Evolutionary conservation across 1,139 yeast species (phyloP).

Genomic region (Magnusiomyces sp.): DNA sequence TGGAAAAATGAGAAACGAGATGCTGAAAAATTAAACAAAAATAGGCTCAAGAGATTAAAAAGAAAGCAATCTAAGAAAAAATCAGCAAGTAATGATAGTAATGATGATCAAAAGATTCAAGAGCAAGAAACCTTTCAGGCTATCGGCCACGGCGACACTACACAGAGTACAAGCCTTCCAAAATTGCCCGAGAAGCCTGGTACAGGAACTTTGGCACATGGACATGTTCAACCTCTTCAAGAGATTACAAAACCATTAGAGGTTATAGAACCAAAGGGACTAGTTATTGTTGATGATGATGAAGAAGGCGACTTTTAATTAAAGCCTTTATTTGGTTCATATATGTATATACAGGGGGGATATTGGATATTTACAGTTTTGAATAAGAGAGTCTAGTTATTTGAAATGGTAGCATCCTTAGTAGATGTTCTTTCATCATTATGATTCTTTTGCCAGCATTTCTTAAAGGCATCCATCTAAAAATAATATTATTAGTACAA

Average conservation of each 20-base stretch:
- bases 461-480: conserved; percentile 54
- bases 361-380: conserved; percentile 3
- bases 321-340: not conserved
- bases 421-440: conserved; percentile 42
- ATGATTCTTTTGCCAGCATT: conserved; percentile 56
- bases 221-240: not conserved
- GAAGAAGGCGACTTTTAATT: conserved; percentile 10
- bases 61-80: not conserved
- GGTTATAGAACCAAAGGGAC: conserved; percentile 6
- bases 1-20: conserved; percentile 19
- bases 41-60: conserved; percentile 22
- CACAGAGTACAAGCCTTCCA: not conserved
- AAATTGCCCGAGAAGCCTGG: not conserved
- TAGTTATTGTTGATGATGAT: conserved; percentile 12
- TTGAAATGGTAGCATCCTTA: conserved; percentile 12
- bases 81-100: not conserved
- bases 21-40: conserved; percentile 26
- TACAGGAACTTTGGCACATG: not conserved
- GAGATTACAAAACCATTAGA: not conserved
- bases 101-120: not conserved
- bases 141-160: not conserved
- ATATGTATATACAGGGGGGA: not conserved
- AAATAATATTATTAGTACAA: not conserved
- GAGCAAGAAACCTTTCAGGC: not conserved
- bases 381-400: not conserved